Conservation (phyloP, 176 grass and related monocot genomes). For the Triticum urartu region DNA sequence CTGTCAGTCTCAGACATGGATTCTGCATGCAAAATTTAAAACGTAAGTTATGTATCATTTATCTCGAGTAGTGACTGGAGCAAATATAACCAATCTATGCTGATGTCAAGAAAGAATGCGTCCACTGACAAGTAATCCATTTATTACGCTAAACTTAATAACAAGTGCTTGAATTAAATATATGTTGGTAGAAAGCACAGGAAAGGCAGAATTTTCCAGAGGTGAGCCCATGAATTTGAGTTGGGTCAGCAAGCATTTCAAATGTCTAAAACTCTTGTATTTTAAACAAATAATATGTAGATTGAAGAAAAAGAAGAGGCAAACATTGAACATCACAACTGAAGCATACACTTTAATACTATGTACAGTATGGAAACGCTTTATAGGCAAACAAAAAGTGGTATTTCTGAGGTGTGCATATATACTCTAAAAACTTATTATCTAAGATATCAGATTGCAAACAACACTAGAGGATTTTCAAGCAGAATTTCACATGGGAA, state of each 20-base stretch:
- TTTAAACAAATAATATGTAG: neutral
- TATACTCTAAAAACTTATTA: no score
- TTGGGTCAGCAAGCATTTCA: neutral
- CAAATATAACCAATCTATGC: neutral
- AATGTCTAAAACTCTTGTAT: neutral
- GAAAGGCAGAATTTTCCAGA: neutral
- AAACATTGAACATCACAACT: neutral
- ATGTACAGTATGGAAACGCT: no score
- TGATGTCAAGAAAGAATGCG: neutral
- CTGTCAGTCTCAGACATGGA: conserved; percentile 6
- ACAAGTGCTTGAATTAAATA: neutral
- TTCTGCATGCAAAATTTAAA: conserved; percentile 14
- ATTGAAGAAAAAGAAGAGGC: neutral
- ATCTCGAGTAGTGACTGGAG: neutral
- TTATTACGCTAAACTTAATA: neutral
- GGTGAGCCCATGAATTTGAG: neutral
- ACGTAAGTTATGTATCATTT: neutral
- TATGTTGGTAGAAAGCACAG: neutral
- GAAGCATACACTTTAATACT: no score
- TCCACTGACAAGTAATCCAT: neutral
- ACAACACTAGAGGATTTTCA: no score
- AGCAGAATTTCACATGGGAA: no score
- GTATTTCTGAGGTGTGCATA: no score
- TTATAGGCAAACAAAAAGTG: no score
- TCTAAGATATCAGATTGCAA: no score